Evolutionary conservation across 805 yeast genomes (phyloP).

Genomic region (Pichia heedii): DNA sequence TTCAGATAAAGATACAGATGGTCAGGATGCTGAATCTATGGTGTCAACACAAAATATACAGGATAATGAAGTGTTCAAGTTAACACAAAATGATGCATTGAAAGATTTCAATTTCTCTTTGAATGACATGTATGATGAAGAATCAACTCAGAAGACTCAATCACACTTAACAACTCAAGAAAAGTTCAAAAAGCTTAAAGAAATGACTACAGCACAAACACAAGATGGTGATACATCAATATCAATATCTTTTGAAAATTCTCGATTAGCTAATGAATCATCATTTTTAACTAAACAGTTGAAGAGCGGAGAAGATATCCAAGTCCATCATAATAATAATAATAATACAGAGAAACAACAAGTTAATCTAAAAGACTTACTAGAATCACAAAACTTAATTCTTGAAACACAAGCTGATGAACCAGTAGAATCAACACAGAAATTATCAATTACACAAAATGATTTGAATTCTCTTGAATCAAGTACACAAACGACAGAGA

Average conservation of each 20-base stretch:
- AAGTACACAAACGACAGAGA: background rate
- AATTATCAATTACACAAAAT: background rate
- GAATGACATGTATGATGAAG: constrained; percentile 19
- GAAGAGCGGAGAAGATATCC: background rate
- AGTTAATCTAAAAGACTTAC: constrained; percentile 12
- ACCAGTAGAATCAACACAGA: background rate
- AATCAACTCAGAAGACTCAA: constrained; percentile 14
- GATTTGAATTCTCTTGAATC: background rate
- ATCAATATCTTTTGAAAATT: background rate
- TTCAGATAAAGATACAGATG: constrained; percentile 15
- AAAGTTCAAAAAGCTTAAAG: constrained; percentile 15
- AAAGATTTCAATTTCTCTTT: constrained; percentile 18
- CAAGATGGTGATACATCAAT: constrained; percentile 1
- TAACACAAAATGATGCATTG: constrained; percentile 10
- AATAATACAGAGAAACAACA: background rate
- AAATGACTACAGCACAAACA: background rate
- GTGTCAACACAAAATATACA: background rate
- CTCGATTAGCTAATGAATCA: background rate
- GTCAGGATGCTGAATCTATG: background rate
- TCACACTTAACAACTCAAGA: constrained; percentile 7
- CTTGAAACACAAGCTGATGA: constrained; percentile 26
- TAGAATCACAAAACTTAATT: constrained; percentile 24
- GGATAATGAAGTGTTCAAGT: constrained; percentile 9
- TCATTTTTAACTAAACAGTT: constrained; percentile 5
- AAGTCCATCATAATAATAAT: background rate